These are phyloP conservation scores for Inga oerstediana DNA, from an alignment of 306 rosid genomes.

Conservation along the genomic window DNA sequence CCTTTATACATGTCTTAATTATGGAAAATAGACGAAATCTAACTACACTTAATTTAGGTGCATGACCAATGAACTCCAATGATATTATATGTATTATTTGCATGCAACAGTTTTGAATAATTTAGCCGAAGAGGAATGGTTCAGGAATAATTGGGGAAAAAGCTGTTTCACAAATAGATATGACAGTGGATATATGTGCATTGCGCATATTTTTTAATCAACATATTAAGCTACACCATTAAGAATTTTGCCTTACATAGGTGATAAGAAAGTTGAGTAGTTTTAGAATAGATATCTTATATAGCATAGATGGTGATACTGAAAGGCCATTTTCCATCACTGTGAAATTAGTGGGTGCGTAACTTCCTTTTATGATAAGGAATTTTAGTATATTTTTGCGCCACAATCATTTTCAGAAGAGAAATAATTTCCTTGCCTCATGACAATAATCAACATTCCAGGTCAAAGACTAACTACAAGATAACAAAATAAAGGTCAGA, in stretches of 20 bases:
- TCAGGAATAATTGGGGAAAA: not conserved
- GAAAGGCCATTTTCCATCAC: not conserved
- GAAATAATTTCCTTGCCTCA: constrained; percentile 5
- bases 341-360: constrained; percentile 7
- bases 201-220: not conserved
- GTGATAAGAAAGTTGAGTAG: not conserved
- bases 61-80: constrained; percentile 26
- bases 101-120: constrained; percentile 1
- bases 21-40: not conserved
- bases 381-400: not conserved
- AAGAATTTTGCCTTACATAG: not conserved
- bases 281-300: not conserved
- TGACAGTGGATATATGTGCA: not conserved
- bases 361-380: constrained; percentile 9
- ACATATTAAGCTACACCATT: not conserved
- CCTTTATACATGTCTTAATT: not conserved
- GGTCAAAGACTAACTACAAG: not conserved
- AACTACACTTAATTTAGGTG: not conserved
- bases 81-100: constrained; percentile 4
- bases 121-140: not conserved
- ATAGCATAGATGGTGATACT: not conserved
- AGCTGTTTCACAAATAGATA: not conserved
- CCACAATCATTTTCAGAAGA: constrained; percentile 4
- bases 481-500: not conserved
- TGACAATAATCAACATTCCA: not conserved